A percentile compares a stretch with the other conserved stretches of the same genome.
phyloP scores from a whole-genome alignment of 2,329 filamentous ascomycete genomes.

The Juglanconis oblonga region DNA sequence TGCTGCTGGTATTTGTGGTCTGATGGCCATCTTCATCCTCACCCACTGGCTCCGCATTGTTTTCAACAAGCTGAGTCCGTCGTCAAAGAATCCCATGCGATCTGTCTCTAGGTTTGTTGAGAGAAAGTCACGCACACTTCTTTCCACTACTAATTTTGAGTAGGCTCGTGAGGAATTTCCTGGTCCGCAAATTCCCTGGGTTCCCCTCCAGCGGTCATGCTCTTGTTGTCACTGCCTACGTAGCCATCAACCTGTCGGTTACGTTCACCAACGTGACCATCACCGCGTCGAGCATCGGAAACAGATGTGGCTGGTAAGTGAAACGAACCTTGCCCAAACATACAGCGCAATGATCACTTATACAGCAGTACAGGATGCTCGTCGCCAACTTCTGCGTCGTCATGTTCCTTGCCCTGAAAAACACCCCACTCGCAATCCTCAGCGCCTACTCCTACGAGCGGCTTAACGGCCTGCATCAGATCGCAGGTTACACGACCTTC shows the following conservation, averaged over 20 bases:
- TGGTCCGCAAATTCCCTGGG: conserved; percentile 29
- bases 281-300: conserved; percentile 21
- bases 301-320: conserved; percentile 32
- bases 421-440: conserved; percentile 54
- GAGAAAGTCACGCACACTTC: too few species aligned
- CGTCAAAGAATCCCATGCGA: conserved; percentile 1
- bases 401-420: conserved; percentile 54
- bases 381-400: conserved; percentile 47
- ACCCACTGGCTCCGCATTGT: conserved; percentile 12
- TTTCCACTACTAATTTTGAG: background rate
- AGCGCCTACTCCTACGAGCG: conserved; percentile 56
- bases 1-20: conserved; percentile 14
- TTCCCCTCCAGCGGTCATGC: conserved; percentile 33
- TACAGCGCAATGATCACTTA: background rate
- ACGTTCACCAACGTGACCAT: conserved; percentile 27
- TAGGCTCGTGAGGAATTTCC: conserved; percentile 27
- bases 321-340: background rate
- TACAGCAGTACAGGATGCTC: conserved; percentile 23
- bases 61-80: conserved; percentile 1
- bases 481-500: conserved; percentile 49
- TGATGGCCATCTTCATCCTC: conserved; percentile 11
- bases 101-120: conserved; percentile 4
- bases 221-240: conserved; percentile 28
- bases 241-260: conserved; percentile 28
- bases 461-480: conserved; percentile 55